These are phyloP conservation scores for Penicillium sclerotiorum DNA, from an alignment of 2,329 filamentous ascomycete genomes.

Conservation along the genomic window DNA sequence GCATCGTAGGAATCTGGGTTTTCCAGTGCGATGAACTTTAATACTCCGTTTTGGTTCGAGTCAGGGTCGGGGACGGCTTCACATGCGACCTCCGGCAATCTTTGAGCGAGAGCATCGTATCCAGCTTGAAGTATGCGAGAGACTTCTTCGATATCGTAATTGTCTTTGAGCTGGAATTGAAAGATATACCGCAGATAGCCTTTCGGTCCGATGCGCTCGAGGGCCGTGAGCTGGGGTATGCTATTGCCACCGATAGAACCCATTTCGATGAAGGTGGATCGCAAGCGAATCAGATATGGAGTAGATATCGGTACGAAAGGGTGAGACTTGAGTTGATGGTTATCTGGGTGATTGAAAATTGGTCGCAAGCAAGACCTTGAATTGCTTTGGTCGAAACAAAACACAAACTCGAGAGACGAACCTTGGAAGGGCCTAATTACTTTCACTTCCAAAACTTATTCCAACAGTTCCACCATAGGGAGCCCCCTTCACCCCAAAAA, in stretches of 20 bases:
- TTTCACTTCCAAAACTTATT: too few relatives aligned
- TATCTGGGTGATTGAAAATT: not conserved
- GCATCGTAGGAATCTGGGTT: conserved; percentile 18
- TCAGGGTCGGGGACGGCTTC: conserved; percentile 36
- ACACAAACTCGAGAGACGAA: too few relatives aligned
- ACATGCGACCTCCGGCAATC: conserved; percentile 34
- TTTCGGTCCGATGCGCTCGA: conserved; percentile 40
- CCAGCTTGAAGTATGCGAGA: conserved; percentile 21
- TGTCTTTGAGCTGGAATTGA: conserved; percentile 35
- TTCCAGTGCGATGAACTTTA: conserved; percentile 28
- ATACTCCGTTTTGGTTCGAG: conserved; percentile 34
- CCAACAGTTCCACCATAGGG: too few relatives aligned
- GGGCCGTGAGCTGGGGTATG: conserved; percentile 22
- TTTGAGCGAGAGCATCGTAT: conserved; percentile 31
- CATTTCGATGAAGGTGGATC: not conserved
- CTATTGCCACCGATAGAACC: not conserved
- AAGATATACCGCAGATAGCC: conserved; percentile 41
- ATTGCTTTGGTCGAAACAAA: too few relatives aligned
- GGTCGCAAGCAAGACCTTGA: too few relatives aligned
- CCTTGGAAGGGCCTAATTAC: too few relatives aligned
- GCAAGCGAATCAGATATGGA: too few relatives aligned
- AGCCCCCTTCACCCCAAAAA: too few relatives aligned
- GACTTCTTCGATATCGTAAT: conserved; percentile 31
- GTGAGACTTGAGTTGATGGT: too few relatives aligned
- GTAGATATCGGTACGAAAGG: too few relatives aligned